Conservation (phyloP, 495 filamentous ascomycete genomes). For the Chlorociboria aeruginascens region DNA sequence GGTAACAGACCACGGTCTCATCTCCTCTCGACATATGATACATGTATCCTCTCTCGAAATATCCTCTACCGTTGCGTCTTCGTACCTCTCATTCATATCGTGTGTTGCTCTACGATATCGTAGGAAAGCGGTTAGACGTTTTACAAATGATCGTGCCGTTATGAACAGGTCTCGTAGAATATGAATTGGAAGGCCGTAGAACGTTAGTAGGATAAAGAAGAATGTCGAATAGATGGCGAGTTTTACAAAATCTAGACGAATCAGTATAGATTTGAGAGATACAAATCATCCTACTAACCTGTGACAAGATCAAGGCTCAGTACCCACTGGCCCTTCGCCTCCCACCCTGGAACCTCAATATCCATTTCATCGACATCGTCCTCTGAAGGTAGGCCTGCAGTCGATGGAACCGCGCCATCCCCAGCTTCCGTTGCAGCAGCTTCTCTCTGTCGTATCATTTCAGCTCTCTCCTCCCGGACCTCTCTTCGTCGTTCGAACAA, state of each 20-base stretch:
- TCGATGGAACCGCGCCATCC: conserved; percentile 13
- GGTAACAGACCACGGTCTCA: conserved; percentile 58
- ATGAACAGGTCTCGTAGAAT: conserved; percentile 92
- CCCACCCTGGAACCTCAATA: conserved; percentile 91
- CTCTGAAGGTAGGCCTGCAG: conserved; percentile 42
- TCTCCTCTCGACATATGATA: conserved; percentile 95
- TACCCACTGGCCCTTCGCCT: conserved; percentile 88
- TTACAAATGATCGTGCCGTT: conserved; percentile 81
- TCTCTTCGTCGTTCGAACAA: conserved; percentile 47
- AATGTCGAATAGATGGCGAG: conserved; percentile 79
- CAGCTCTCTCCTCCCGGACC: conserved; percentile 44
- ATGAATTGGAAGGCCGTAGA: conserved; percentile 91
- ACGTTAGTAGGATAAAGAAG: conserved; percentile 84
- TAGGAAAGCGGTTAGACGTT: conserved; percentile 75
- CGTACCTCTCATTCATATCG: conserved; percentile 86
- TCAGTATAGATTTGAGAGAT: conserved; percentile 11
- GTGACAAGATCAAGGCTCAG: conserved; percentile 81
- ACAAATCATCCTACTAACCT: conserved; percentile 34
- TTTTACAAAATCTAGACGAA: conserved; percentile 67
- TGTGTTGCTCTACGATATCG: conserved; percentile 78
- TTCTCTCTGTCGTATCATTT: conserved; percentile 51
- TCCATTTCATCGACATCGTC: conserved; percentile 86
- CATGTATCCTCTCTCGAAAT: conserved; percentile 79
- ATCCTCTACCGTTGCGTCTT: conserved; percentile 84
- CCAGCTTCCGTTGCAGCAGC: conserved; percentile 28